Percentiles rank a stretch among this genome's conserved stretches.
phyloP scores from a whole-genome alignment of 2,329 filamentous ascomycete species.

The Verruconis gallopava region DNA sequence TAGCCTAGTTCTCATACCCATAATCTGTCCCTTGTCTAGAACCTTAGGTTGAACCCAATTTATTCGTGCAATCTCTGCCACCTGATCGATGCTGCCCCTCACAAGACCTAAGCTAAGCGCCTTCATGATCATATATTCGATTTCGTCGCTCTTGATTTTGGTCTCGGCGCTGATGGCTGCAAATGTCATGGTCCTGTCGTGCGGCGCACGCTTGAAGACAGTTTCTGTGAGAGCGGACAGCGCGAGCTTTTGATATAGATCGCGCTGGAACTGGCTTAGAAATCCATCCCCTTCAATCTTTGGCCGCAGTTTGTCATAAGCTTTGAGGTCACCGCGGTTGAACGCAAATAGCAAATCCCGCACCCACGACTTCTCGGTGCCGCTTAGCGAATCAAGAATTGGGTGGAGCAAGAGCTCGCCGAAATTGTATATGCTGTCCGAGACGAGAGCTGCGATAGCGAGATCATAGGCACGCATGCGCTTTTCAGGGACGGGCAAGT shows the following conservation, averaged over 20 bases:
- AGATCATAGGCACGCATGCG: constrained; percentile 82
- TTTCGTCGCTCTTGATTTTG: constrained; percentile 79
- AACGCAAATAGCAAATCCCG: constrained; percentile 94
- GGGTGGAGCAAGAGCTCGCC: constrained; percentile 96
- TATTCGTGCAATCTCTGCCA: constrained; percentile 85
- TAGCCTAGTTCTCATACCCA: constrained; percentile 74
- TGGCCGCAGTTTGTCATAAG: constrained; percentile 70
- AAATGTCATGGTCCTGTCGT: constrained; percentile 92
- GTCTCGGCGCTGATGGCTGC: constrained; percentile 79
- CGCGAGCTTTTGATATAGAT: constrained; percentile 95
- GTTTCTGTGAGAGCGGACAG: constrained; percentile 91
- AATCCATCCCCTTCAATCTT: constrained; percentile 72
- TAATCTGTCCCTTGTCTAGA: constrained; percentile 87
- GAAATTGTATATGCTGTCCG: constrained; percentile 97
- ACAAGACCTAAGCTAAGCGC: constrained; percentile 87
- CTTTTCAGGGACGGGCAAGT: constrained; percentile 58
- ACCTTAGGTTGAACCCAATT: constrained; percentile 99
- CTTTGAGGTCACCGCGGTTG: constrained; percentile 83
- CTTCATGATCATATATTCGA: constrained; percentile 98
- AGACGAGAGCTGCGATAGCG: constrained; percentile 81
- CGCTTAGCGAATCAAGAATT: constrained; percentile 72
- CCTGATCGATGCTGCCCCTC: constrained; percentile 89
- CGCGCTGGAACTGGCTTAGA: constrained; percentile 64
- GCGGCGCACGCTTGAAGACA: constrained; percentile 88
- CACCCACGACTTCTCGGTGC: constrained; percentile 71